Base-by-base conservation (phyloP, 495 filamentous ascomycete genomes). In the Podospora fimiseda region DNA sequence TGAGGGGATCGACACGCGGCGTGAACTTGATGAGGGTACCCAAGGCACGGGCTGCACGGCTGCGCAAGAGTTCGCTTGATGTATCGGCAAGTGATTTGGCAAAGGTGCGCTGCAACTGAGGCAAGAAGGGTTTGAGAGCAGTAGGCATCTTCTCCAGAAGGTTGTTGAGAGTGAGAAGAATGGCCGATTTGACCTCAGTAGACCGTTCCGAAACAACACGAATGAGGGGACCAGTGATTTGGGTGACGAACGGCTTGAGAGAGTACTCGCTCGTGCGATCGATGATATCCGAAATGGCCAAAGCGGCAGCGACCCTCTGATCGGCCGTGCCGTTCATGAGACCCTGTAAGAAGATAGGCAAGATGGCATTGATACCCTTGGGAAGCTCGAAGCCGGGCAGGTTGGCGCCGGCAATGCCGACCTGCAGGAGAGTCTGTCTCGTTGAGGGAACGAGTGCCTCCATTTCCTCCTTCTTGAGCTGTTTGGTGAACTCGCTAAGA, bases 311-410 rank as follows among this genome's bases (percentile, higher is more conserved):
- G 14, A 88, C 93, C 62, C 90, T 79, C 72, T 97, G 94, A 3
- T 98, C 94, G 9, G 86, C 68, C 15, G 86, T 90, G 51, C 93
- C 93, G 60, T 97, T 96, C 82, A 97, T 93, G 55, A 98, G 79
- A 72, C 92, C 93, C 63, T 98, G 93, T 57, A 97, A 71, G 80
- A 98, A 97, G 59, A 98, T 96, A 2, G 94, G 94, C 43, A 98
- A 71, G 55, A 98, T 85, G 50, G 94, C 89, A 65, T 89, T 96
- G 78, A 98, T 96, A 50, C 93, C 93, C 80, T 97, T 98, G 5
- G 93, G 93, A 48, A 98, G 73, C 50, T 84, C 80, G 74, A 98
- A 98, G 21, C 93, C 93, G 9, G 90, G 80, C 15, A 98, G 76
- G 61, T 92, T 83, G 19, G 83, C 79, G 4, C 94, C 94, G 42